Evolutionary conservation across 2,329 filamentous ascomycete genomes (phyloP).

Genomic region (Penicillium sp.): DNA sequence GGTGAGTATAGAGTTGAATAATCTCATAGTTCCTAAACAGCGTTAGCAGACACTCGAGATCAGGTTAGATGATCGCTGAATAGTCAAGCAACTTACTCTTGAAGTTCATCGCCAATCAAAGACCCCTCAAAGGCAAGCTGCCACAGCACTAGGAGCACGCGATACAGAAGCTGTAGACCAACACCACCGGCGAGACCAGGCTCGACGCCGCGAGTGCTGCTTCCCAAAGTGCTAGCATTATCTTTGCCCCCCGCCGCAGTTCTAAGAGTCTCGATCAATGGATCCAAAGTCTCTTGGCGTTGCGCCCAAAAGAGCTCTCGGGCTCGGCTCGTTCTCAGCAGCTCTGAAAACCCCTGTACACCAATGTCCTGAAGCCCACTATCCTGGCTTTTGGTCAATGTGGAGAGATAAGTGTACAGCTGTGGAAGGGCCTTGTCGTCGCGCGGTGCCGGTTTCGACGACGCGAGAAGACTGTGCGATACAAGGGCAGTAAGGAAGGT

Average conservation of each 20-base stretch:
- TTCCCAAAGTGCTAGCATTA: constrained; percentile 57
- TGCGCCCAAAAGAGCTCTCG: constrained; percentile 88
- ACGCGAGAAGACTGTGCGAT: constrained; percentile 57
- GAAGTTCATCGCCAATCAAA: constrained; percentile 70
- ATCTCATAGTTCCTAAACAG: constrained; percentile 78
- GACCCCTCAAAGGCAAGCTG: constrained; percentile 86
- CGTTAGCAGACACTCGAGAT: constrained; percentile 16
- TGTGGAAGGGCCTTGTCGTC: constrained; percentile 74
- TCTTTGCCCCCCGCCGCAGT: constrained; percentile 72
- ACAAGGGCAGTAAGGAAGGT: constrained; percentile 80
- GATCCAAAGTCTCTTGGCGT: constrained; percentile 75
- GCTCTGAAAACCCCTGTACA: constrained; percentile 81
- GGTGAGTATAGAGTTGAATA: constrained; percentile 83
- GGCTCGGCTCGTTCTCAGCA: constrained; percentile 71
- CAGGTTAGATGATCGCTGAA: neutral
- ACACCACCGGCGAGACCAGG: constrained; percentile 67
- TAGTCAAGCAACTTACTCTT: constrained; percentile 43
- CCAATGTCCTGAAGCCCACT: constrained; percentile 92
- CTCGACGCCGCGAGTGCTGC: constrained; percentile 64
- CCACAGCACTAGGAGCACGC: constrained; percentile 90
- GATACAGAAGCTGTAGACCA: constrained; percentile 87
- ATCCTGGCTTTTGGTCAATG: constrained; percentile 78
- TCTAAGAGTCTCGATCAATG: constrained; percentile 74
- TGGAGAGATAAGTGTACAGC: constrained; percentile 80
- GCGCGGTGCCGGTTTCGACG: constrained; percentile 57